Evolutionary conservation across 164 flowering plant genomes (phyloP), one percentile per base, ranked within the genome.

Genomic region (Stephania yunnanensis): DNA sequence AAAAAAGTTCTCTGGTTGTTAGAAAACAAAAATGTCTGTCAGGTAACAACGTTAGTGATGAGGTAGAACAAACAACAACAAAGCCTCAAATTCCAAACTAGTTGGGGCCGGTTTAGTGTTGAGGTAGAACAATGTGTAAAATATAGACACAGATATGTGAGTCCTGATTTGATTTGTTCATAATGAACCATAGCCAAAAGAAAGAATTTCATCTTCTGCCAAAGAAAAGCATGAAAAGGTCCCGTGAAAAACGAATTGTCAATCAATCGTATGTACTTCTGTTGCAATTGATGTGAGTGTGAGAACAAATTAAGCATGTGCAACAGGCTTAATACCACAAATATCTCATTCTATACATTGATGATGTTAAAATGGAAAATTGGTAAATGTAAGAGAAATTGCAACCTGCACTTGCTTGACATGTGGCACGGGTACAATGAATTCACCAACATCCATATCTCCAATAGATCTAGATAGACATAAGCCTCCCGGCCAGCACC

Each of bases 401-500:
- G 42, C 69, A 22, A 73, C 75, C 75, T 73, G 63, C 36, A 73
- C 53, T 73, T 73, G 75, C 75, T 73, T 73, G 46, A 73, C 75
- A 64, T 73, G 31, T n/a, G 75, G 75, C 30, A 73, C 75, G 45
- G 75, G 75, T 20, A 73, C 75, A 61, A 73, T 73, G 68, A 73
- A 73, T 68, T 73, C 75, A 68, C 75, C 75, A 73, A 73, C 75
- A 12, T 73, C 75, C 75, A 73, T 73, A 63, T 73, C 75, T 73
- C 75, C 75, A 73, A 73, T 73, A 58, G 75, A 73, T 73, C 75
- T 73, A 42, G 75, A 73, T 36, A 73, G 75, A 63, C 75, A 73
- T 9, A 73, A 64, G 69, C 75, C 75, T 44, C 75, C 75, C 25
- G 75, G 75, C 75, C 75, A 73, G 42, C 75, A 73, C 64, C 75